Evolutionary conservation across 176 grass and related monocot genomes (phyloP).

Genomic region (Dendrocalamus sinicus): DNA sequence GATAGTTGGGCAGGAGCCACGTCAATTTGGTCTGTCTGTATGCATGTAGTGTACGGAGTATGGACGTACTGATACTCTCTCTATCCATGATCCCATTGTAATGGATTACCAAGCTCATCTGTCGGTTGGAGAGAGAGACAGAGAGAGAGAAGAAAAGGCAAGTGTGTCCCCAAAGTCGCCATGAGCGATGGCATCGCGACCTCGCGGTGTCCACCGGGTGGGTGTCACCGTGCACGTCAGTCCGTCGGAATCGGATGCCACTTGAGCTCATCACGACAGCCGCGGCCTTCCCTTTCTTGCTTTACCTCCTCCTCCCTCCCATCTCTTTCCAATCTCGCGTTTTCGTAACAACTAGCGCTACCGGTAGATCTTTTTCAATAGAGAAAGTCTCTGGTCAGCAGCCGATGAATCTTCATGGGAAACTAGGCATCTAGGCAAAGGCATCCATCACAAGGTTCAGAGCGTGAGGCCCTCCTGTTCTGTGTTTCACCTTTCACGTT

Average conservation of each 20-base stretch:
- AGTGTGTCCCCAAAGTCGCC: conserved; percentile 12
- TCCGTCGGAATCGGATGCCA: conserved; percentile 19
- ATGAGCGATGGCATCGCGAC: neutral
- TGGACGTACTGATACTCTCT: neutral
- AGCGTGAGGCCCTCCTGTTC: neutral
- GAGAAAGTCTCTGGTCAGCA: neutral
- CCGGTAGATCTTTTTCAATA: neutral
- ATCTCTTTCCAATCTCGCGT: neutral
- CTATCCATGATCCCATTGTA: neutral
- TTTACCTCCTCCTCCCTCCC: neutral
- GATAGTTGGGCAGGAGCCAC: neutral
- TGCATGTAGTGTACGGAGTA: neutral
- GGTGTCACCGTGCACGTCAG: neutral
- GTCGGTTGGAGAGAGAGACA: neutral
- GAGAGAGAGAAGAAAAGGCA: neutral
- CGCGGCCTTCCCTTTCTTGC: neutral
- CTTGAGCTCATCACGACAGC: neutral
- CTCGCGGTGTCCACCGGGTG: conserved; percentile 19
- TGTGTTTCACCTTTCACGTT: neutral
- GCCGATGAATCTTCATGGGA: neutral
- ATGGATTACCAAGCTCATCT: conserved; percentile 1
- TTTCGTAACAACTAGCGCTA: neutral
- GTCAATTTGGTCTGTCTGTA: neutral
- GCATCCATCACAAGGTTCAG: neutral
- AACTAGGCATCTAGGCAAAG: too few species aligned